Base-by-base conservation (phyloP, 352 stramenopile species). In the Phytopythium delawarense region DNA sequence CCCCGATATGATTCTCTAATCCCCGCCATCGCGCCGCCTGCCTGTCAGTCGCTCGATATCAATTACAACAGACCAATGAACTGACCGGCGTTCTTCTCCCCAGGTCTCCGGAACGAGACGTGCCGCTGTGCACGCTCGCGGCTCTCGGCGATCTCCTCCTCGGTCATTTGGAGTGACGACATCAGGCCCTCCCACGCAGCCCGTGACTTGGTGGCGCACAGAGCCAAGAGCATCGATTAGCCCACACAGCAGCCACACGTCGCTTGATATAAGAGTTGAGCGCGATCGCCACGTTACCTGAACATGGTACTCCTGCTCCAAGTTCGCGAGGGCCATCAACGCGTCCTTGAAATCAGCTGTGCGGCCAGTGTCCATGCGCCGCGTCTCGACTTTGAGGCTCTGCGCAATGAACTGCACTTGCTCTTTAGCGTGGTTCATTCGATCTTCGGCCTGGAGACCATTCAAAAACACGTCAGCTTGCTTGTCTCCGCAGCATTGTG, bases 391-490 rank as follows among this genome's bases (percentile, higher is more conserved):
- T 51, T 96, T 96, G 16, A 96, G 64, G 60, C 87, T 96, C 40
- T 82, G 88, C 15, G 87, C 85, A 40, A 96, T 96, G 57, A 96
- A 96, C 21, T 92, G 78, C 23, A 96, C 87, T 76, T 96, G 87
- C 57, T 94, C 84, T 48, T 88, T 87, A 7, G 87, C 87, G 32
- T 88, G 72, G 55, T 96, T 96, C 84, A 96, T 94, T 20, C 84
- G 76, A 50, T 94, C 87, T 69, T 96, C 87, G 2, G 87, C 87
- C 83, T 92, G 37, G 0, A 49, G 9, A 2, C 48, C 28, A 52
- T 4, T 44, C 11, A 57, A 42, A 40, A 35, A 46, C 25, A 42
- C 2, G 25, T 52, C 37, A 57, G 46, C 25, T 45, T 30, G 46
- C 25, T 45, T 30, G 13, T 61, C 32, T 64, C 32, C 13, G 32